Evolutionary conservation across 2,329 filamentous ascomycete species (phyloP).

Genomic region (Curvularia spicifera): DNA sequence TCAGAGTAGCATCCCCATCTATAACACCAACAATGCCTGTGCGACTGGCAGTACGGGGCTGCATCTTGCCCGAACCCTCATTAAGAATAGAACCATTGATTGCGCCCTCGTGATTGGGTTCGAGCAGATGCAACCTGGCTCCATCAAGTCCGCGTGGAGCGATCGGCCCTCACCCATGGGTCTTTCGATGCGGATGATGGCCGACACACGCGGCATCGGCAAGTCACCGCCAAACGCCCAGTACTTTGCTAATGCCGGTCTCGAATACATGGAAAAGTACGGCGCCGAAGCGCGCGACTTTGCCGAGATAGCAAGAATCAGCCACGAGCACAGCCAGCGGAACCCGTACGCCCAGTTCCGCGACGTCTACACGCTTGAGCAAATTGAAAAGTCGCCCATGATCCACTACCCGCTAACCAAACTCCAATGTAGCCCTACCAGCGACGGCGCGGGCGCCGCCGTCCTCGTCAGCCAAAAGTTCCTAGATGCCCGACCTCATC

Average conservation of each 20-base stretch:
- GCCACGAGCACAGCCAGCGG: slow-evolving; percentile 84
- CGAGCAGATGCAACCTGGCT: slow-evolving; percentile 95
- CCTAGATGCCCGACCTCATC: slow-evolving; percentile 80
- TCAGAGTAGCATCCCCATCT: slow-evolving; percentile 75
- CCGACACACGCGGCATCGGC: slow-evolving; percentile 75
- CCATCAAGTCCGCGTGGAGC: slow-evolving; percentile 78
- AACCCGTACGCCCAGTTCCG: slow-evolving; percentile 97
- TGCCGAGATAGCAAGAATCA: slow-evolving; percentile 88
- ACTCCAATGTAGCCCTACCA: slow-evolving; percentile 94
- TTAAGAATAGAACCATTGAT: slow-evolving; percentile 79
- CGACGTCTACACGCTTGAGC: slow-evolving; percentile 83
- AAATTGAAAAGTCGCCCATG: slow-evolving; percentile 76
- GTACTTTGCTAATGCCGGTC: slow-evolving; percentile 91
- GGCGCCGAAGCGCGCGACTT: slow-evolving; percentile 86
- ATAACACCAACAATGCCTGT: slow-evolving; percentile 99
- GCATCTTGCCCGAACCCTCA: slow-evolving; percentile 77
- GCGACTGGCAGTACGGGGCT: slow-evolving; percentile 89
- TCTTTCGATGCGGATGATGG: slow-evolving; percentile 79
- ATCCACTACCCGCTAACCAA: slow-evolving; percentile 89
- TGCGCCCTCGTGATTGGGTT: slow-evolving; percentile 91
- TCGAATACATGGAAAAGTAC: slow-evolving; percentile 94
- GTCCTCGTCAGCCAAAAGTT: slow-evolving; percentile 89
- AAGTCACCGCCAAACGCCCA: slow-evolving; percentile 85
- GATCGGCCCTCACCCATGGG: slow-evolving; percentile 81
- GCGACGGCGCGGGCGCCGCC: slow-evolving; percentile 86